Base-by-base conservation (phyloP, 2,329 filamentous ascomycete species). In the Pseudocercospora fijiensis region DNA sequence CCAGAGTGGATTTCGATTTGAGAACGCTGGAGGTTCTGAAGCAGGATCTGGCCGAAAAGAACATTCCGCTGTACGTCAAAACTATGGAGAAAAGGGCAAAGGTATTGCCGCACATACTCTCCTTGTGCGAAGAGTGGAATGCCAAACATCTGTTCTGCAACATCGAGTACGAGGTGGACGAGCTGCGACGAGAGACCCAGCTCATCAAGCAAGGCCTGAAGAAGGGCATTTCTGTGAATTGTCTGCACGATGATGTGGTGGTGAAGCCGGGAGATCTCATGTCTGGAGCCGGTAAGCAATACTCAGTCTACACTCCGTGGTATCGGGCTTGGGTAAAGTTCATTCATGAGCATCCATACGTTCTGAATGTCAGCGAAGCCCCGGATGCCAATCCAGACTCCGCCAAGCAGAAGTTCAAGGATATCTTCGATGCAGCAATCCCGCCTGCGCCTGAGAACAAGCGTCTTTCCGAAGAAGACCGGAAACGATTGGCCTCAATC, bases 121-220 rank as follows among this genome's bases (percentile, higher is more conserved):
- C 88, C 58, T 78, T 93, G 45, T 85, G 90, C 74, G 79, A 85
- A 28, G 79, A 86, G 65, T 96, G 91, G 92, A 85, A 85, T 0
- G 89, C 86, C 0, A 88, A 83, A 56, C 90, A 95, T 71, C 68
- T 96, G 2, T 96, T 87, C 71, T 87, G 90, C 55, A 96, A 96
- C 73, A 86, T 92, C 62, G 92, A 96, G 75, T 96, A 96, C 72
- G 93, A 96, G 75, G 91, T 96, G 0, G 93, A 97, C 73, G 93
- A 96, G 78, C 78, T 96, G 63, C 82, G 92, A 49, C 83, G 92
- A 5, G 93, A 97, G 71, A 86, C 87, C 0, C 81, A 80, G 27
- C 78, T 96, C 71, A 83, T 91, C 0, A 83, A 80, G 27, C 76
- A 82, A 45, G 85, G 89, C 64, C 77, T 88, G 0, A 82, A 86